These are phyloP conservation scores for Aspergillus proliferans DNA, from an alignment of 2,329 filamentous ascomycete genomes.

Conservation along the genomic window DNA sequence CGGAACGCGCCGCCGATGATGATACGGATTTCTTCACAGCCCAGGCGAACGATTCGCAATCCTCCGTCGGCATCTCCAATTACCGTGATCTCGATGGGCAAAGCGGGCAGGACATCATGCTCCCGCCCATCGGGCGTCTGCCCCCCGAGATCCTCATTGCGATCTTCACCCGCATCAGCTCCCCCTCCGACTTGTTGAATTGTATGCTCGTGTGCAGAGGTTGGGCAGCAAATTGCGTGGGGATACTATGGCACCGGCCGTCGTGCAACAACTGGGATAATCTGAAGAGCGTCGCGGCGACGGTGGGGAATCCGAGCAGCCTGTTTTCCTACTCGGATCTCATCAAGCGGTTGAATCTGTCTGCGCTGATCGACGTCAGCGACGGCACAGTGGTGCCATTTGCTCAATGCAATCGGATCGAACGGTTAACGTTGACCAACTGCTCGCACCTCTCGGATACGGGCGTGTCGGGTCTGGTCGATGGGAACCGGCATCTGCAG, in stretches of 20 bases:
- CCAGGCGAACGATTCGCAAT: conserved; percentile 81
- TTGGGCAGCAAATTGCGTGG: conserved; percentile 89
- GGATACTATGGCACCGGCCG: conserved; percentile 89
- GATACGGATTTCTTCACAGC: conserved; percentile 89
- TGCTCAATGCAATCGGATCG: conserved; percentile 78
- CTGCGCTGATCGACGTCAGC: conserved; percentile 70
- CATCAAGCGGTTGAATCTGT: conserved; percentile 86
- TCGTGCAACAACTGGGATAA: conserved; percentile 82
- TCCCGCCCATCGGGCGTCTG: conserved; percentile 67
- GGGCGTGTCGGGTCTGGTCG: conserved; percentile 71
- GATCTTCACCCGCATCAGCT: conserved; percentile 78
- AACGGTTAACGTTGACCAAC: conserved; percentile 86
- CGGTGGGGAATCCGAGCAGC: conserved; percentile 64
- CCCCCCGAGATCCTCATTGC: conserved; percentile 92
- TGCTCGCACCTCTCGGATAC: conserved; percentile 79
- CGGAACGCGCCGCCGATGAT: conserved; percentile 62
- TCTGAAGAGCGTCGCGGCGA: conserved; percentile 71
- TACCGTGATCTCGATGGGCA: conserved; percentile 67
- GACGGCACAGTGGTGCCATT: conserved; percentile 85
- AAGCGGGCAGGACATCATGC: conserved; percentile 34
- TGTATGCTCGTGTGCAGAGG: conserved; percentile 92
- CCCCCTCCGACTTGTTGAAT: conserved; percentile 68
- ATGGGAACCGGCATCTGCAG: conserved; percentile 72
- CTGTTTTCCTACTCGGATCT: conserved; percentile 87
- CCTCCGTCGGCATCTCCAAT: conserved; percentile 76